Conservation (phyloP, 2,329 filamentous ascomycete genomes). For the Neurospora crassa region DNA sequence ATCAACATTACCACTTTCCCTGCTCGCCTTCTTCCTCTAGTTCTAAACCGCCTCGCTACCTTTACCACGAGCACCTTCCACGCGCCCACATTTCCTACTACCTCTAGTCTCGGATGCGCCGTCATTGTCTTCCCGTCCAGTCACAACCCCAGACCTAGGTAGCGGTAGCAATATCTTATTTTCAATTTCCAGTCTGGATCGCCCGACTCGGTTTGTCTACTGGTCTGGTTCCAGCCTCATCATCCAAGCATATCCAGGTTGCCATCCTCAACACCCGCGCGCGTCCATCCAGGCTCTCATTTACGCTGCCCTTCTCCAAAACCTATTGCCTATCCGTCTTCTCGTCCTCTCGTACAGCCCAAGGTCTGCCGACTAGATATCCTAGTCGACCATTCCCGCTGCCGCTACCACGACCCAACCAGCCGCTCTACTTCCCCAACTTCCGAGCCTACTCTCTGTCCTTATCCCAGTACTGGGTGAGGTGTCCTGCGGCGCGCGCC, state of each 20-base stretch:
- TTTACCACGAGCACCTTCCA: neutral
- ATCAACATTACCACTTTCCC: neutral
- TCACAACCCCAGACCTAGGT: neutral
- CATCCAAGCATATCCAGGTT: neutral
- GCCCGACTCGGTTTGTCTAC: neutral
- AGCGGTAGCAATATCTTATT: neutral
- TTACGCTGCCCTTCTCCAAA: neutral
- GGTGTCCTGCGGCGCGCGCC: neutral
- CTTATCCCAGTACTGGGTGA: neutral
- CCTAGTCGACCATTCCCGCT: neutral
- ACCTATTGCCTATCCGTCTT: neutral
- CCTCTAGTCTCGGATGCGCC: neutral
- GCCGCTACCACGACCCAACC: neutral
- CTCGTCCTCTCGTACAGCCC: neutral
- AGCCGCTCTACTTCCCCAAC: neutral
- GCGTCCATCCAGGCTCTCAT: neutral
- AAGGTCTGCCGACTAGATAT: neutral
- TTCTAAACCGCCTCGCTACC: neutral
- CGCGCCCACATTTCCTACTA: neutral
- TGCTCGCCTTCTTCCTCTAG: neutral
- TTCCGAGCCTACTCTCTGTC: neutral
- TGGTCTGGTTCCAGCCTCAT: neutral
- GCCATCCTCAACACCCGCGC: neutral
- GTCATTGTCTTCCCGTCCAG: neutral
- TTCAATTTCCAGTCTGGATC: neutral